A percentile compares a stretch with the other conserved stretches of the same genome.
These are phyloP conservation scores for Dioscorea alata DNA, from an alignment of 106 monocot species.

Conservation along the genomic window DNA sequence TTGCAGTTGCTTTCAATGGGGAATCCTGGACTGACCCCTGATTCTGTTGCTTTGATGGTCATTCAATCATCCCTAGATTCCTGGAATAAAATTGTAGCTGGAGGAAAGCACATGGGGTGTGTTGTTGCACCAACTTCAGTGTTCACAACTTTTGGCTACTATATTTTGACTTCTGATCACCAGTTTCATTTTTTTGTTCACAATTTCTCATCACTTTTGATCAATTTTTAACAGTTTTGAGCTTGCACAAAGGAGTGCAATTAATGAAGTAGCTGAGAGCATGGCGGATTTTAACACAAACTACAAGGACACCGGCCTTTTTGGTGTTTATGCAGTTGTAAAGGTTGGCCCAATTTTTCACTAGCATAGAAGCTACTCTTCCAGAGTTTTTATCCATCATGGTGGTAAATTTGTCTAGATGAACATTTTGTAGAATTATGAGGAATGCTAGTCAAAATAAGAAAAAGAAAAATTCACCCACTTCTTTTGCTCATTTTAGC, in stretches of 20 bases:
- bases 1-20: slow-evolving; percentile 87
- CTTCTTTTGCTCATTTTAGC: too few relatives aligned
- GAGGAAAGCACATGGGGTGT: slow-evolving; percentile 87
- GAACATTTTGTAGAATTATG: too few relatives aligned
- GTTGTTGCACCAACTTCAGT: not conserved
- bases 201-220: not conserved
- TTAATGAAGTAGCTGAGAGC: slow-evolving; percentile 89
- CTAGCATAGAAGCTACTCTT: not conserved
- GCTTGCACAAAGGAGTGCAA: slow-evolving; percentile 65
- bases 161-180: not conserved
- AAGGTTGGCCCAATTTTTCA: slow-evolving; percentile 38
- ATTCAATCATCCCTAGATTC: slow-evolving; percentile 93
- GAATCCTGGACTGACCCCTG: slow-evolving; percentile 93
- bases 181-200: not conserved
- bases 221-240: slow-evolving; percentile 50
- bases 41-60: slow-evolving; percentile 94
- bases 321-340: slow-evolving; percentile 94
- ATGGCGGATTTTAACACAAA: slow-evolving; percentile 97
- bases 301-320: slow-evolving; percentile 88
- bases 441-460: too few relatives aligned
- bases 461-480: too few relatives aligned
- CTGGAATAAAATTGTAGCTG: slow-evolving; percentile 70
- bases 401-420: too few relatives aligned
- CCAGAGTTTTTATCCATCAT: too few relatives aligned
- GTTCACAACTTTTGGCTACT: not conserved